phyloP scores from a whole-genome alignment of 768 basidiomycete species.

The Lactifluus hygrophoroides region DNA sequence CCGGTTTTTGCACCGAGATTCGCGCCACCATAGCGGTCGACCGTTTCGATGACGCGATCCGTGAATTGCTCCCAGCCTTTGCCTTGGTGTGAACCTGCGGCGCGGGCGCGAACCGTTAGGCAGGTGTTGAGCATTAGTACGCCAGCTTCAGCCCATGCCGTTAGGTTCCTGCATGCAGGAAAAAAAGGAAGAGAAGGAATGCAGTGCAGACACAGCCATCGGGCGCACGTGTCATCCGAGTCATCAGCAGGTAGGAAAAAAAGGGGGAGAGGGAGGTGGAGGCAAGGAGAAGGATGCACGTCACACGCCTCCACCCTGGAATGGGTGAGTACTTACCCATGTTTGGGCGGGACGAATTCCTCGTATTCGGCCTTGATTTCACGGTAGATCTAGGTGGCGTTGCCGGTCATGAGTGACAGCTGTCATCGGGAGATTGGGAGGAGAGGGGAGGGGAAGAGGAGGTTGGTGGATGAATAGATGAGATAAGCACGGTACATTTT shows the following conservation, averaged over 20 bases:
- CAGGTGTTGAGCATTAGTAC: constrained; percentile 91
- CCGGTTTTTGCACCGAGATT: constrained; percentile 46
- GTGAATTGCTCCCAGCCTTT: constrained; percentile 93
- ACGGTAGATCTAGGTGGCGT: constrained; percentile 60
- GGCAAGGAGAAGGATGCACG: not conserved
- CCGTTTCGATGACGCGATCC: constrained; percentile 66
- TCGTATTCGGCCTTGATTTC: constrained; percentile 82
- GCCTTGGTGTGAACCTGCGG: constrained; percentile 73
- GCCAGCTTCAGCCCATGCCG: constrained; percentile 73
- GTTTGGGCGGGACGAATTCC: constrained; percentile 65
- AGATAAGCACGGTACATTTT: constrained; percentile 46
- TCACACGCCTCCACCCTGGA: not conserved
- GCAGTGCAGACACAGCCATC: not conserved
- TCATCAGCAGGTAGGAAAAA: not conserved
- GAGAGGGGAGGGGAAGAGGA: not conserved
- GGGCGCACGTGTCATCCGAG: not conserved
- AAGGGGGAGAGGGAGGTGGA: not conserved
- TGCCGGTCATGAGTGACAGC: constrained; percentile 8
- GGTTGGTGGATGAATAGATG: not conserved
- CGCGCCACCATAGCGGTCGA: constrained; percentile 69
- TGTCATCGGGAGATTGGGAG: no score
- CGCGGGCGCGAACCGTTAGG: constrained; percentile 71
- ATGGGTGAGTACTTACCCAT: constrained; percentile 57
- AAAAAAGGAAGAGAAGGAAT: not conserved
- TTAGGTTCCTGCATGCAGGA: constrained; percentile 53